Base-by-base conservation (phyloP, 768 basidiomycete genomes). In the Xanthoconium purpureum region DNA sequence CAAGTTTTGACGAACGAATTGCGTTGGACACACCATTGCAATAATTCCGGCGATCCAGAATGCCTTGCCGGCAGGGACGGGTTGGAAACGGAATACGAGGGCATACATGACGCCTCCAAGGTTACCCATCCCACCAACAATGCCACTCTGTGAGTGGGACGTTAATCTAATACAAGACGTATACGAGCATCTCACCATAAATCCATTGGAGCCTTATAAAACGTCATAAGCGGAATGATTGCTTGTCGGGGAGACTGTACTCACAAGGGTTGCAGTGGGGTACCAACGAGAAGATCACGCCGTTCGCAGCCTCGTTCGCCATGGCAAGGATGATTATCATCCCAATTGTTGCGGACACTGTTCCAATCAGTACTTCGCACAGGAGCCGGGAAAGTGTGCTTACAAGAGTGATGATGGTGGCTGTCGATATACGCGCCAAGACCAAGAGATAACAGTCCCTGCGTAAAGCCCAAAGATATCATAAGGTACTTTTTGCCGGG, bases 61-160 rank as follows among this genome's bases (percentile, higher is more conserved):
- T 0, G 55, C 50, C 24, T 47, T 56, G 15, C 55, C 55, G 24
- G 40, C 0, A 8, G 55, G 55, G 29, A 30, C 28, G 10, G 54
- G 54, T 44, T 55, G 54, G 40, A 43, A 44, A 17, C 54, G 54
- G 36, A 55, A 55, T n/a, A 83, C 64, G 0, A 83, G 57, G 1
- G 80, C 78, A 37, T 77, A 81, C 28, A 78, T 57, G 44, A 83
- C 68, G 5, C 82, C 82, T 7, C 82, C 78, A 44, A 79, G n/a
- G 68, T 70, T 67, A 51, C 74, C 77, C 54, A 71, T 62, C 2
- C 61, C 66, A 14, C 80, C 75, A 36, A 77, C 79, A 50, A 74
- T 71, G 40, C 69, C 78, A 54, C 61, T 73, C 59, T 69, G 50
- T 13, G 2, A 11, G 4, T 15, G 42, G 10, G 4, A n/a, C 1